Evolutionary conservation across 1,284 basidiomycete genomes (phyloP).

Genomic region (Rhodotorula sp.): DNA sequence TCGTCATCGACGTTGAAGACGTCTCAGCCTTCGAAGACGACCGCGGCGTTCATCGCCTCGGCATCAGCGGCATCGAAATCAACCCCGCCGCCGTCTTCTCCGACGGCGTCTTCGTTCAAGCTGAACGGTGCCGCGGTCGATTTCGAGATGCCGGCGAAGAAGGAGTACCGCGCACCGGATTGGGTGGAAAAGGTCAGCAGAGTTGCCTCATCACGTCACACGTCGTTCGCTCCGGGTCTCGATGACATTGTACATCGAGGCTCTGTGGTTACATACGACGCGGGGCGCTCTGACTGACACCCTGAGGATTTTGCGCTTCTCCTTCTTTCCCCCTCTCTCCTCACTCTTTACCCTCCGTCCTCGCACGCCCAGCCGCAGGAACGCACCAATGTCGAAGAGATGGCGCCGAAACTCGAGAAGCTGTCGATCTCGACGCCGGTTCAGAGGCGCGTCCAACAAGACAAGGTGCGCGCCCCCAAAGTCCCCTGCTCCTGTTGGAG

Average conservation of each 20-base stretch:
- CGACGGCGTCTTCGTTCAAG: neutral
- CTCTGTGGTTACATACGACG: neutral
- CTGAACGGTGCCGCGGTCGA: neutral
- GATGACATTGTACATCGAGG: no score
- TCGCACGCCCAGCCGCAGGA: neutral
- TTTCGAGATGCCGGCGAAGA: neutral
- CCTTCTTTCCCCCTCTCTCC: neutral
- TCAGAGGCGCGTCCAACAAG: neutral
- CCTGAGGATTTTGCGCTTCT: neutral
- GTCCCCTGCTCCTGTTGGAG: neutral
- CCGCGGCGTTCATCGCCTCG: no score
- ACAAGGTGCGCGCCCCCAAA: neutral
- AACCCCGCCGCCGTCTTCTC: neutral
- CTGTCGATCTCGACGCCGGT: neutral
- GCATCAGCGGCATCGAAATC: neutral
- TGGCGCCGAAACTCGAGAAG: neutral
- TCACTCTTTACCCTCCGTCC: neutral
- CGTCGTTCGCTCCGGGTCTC: no score
- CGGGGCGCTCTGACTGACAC: neutral
- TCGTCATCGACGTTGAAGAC: no score
- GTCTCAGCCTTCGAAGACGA: no score
- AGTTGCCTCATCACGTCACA: no score
- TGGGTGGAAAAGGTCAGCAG: constrained; percentile 4
- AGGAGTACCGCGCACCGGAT: neutral
- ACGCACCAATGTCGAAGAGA: neutral